Percentiles rank a stretch among this genome's conserved stretches.
Conservation (phyloP, 106 monocot species). For the Dendrobium huoshanense region DNA sequence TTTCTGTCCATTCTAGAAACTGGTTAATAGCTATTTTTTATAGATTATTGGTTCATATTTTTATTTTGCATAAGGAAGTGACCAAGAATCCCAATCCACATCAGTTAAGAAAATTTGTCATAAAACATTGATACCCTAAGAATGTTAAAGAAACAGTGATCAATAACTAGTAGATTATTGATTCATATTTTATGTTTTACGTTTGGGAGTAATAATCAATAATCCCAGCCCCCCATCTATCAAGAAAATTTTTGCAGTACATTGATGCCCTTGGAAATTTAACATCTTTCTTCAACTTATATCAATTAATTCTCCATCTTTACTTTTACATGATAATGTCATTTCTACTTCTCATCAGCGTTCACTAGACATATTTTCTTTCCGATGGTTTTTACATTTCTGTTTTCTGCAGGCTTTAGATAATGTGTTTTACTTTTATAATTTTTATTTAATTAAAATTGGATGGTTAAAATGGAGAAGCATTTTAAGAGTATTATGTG, state of each 20-base stretch:
- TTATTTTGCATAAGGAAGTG: neutral
- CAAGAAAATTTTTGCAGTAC: neutral
- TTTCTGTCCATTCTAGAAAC: neutral
- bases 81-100: neutral
- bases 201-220: neutral
- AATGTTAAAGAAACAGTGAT: neutral
- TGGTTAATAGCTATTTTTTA: neutral
- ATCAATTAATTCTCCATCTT: neutral
- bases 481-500: neutral
- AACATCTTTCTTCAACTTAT: neutral
- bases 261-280: neutral
- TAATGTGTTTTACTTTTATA: neutral
- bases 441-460: neutral
- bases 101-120: neutral
- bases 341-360: neutral
- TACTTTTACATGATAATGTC: neutral
- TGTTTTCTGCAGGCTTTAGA: neutral
- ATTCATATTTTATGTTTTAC: conserved; percentile 1
- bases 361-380: neutral
- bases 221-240: neutral
- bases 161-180: neutral
- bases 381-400: neutral
- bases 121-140: neutral
- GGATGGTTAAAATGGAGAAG: neutral
- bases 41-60: neutral